Percentiles rank a stretch among this genome's conserved stretches.
Evolutionary conservation across 345 rosid genomes (phyloP).

Genomic region (Rhodamnia argentea): DNA sequence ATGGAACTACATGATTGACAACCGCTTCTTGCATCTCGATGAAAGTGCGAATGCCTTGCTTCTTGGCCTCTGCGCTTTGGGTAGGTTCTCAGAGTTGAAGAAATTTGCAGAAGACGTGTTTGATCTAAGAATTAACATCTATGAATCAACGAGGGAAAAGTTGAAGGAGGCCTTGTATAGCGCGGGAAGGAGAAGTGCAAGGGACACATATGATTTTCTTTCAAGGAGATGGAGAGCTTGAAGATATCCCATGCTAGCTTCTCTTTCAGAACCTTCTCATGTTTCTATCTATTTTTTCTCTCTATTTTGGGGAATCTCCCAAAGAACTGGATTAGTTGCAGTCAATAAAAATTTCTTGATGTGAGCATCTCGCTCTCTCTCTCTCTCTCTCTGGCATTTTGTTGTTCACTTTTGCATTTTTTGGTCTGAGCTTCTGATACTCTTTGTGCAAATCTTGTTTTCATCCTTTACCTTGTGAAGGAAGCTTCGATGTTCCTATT

Average conservation of each 20-base stretch:
- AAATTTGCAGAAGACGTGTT: constrained; percentile 38
- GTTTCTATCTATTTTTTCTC: background rate
- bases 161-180: constrained; percentile 28
- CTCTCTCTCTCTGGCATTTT: background rate
- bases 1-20: constrained; percentile 46
- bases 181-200: constrained; percentile 17
- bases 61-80: constrained; percentile 30
- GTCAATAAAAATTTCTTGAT: background rate
- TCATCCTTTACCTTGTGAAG: background rate
- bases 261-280: background rate
- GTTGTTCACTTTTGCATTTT: background rate
- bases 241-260: background rate
- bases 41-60: constrained; percentile 37
- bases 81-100: constrained; percentile 32
- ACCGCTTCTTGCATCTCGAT: constrained; percentile 23
- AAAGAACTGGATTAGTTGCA: background rate
- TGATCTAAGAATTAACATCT: constrained; percentile 24
- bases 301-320: background rate
- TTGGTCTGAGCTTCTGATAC: background rate
- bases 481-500: background rate
- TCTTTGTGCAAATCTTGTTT: background rate
- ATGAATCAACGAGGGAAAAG: constrained; percentile 37
- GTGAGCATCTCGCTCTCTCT: background rate
- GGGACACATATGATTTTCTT: constrained; percentile 37
- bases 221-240: constrained; percentile 31